Evolutionary conservation across 331 rosid genomes (phyloP).

Genomic region (Pyrus hybrid): DNA sequence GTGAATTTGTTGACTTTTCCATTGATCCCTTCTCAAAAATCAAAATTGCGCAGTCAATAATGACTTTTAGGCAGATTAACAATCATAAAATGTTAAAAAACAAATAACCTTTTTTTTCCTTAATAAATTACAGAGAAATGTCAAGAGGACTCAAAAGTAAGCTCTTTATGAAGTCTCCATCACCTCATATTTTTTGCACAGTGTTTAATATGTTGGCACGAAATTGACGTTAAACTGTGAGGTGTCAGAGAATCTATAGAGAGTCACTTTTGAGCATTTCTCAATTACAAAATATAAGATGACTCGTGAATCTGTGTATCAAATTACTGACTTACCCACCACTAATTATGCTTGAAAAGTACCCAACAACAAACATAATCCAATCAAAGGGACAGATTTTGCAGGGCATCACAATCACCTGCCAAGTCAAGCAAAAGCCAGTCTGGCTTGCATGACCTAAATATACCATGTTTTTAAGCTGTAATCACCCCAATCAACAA

Average conservation of each 20-base stretch:
- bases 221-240: too few species aligned
- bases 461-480: constrained; percentile 5
- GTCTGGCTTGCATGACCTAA: constrained; percentile 8
- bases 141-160: too few species aligned
- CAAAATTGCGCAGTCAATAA: background rate
- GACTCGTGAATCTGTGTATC: background rate
- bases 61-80: background rate
- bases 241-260: too few species aligned
- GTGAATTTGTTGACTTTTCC: background rate
- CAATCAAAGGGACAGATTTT: constrained; percentile 16
- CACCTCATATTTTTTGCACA: too few species aligned
- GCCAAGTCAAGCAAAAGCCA: constrained; percentile 15
- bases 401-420: constrained; percentile 27
- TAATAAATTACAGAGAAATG: too few species aligned
- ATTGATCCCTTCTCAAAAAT: background rate
- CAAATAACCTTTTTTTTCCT: too few species aligned
- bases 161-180: too few species aligned
- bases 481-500: constrained; percentile 5
- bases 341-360: constrained; percentile 25
- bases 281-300: too few species aligned
- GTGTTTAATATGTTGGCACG: too few species aligned
- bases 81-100: background rate
- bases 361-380: constrained; percentile 20
- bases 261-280: too few species aligned
- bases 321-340: constrained; percentile 21